Percentiles rank a stretch among this genome's conserved stretches.
Conservation (phyloP, 2,329 filamentous ascomycete species). For the Sporothrix globosa region DNA sequence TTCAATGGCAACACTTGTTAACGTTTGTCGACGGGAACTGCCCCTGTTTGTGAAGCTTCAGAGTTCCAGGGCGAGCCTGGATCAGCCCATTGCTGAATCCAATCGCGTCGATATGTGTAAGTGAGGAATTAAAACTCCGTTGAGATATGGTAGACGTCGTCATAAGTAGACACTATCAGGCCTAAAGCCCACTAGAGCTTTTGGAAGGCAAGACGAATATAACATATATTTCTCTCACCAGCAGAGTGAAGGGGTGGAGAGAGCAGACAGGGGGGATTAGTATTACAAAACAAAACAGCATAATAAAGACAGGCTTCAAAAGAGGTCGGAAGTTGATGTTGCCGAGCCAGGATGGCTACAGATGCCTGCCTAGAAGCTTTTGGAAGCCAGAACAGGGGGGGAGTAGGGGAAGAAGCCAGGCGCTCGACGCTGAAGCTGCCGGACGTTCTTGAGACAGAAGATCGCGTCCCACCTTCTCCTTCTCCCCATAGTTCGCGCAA, state of each 20-base stretch:
- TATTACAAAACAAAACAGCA: not conserved
- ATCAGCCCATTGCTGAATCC: conserved; percentile 14
- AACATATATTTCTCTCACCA: not conserved
- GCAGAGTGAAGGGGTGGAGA: not conserved
- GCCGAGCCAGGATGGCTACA: conserved; percentile 5
- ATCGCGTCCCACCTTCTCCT: not conserved
- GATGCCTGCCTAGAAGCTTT: conserved; percentile 13
- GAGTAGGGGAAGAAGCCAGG: not conserved
- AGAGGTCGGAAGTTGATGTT: not conserved
- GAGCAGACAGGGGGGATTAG: not conserved
- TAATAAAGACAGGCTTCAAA: not conserved
- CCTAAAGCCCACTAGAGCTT: not conserved
- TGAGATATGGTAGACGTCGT: not conserved
- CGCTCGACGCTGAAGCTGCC: not conserved
- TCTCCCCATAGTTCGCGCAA: not conserved
- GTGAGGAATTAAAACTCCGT: not conserved
- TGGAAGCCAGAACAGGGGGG: conserved; percentile 5
- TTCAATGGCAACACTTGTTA: too few species aligned
- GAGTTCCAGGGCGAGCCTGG: not conserved
- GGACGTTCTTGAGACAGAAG: conserved; percentile 14
- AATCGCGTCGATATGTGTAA: conserved; percentile 28
- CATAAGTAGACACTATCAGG: not conserved
- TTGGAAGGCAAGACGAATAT: not conserved
- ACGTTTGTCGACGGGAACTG: not conserved
- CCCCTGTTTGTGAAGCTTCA: not conserved